Conservation (phyloP, 371 early-diverging fungal genomes). For the Mucor velutinosus region DNA sequence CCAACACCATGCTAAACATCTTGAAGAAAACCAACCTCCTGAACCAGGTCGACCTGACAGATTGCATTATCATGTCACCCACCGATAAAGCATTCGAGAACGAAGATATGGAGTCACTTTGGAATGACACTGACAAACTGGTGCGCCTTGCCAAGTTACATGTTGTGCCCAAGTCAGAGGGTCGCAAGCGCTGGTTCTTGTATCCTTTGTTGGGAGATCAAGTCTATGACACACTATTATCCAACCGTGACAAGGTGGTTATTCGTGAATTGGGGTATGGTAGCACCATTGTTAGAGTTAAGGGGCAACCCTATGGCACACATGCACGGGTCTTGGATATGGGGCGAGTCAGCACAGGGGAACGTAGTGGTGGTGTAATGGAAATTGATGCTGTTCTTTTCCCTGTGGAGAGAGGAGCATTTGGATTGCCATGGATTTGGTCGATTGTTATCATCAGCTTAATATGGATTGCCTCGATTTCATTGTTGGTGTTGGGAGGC, state of each 20-base stretch:
- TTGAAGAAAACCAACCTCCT: constrained; percentile 45
- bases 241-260: constrained; percentile 36
- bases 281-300: constrained; percentile 21
- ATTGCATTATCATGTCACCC: constrained; percentile 51
- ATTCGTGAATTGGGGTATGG: constrained; percentile 29
- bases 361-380: constrained; percentile 39
- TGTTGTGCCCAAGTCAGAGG: constrained; percentile 24
- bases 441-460: constrained; percentile 21
- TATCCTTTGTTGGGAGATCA: constrained; percentile 18
- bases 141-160: constrained; percentile 49
- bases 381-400: constrained; percentile 43
- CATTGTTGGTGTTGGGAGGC: not conserved
- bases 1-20: constrained; percentile 41
- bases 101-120: constrained; percentile 40
- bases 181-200: constrained; percentile 10
- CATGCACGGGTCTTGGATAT: constrained; percentile 34
- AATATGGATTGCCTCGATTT: not conserved
- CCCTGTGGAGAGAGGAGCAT: constrained; percentile 38
- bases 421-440: constrained; percentile 44
- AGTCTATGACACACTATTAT: constrained; percentile 46
- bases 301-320: constrained; percentile 23
- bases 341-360: constrained; percentile 27
- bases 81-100: constrained; percentile 55
- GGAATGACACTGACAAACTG: constrained; percentile 47
- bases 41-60: constrained; percentile 29